These are phyloP conservation scores for Paxillus rubicundulus DNA, from an alignment of 768 basidiomycete species.

Conservation along the genomic window DNA sequence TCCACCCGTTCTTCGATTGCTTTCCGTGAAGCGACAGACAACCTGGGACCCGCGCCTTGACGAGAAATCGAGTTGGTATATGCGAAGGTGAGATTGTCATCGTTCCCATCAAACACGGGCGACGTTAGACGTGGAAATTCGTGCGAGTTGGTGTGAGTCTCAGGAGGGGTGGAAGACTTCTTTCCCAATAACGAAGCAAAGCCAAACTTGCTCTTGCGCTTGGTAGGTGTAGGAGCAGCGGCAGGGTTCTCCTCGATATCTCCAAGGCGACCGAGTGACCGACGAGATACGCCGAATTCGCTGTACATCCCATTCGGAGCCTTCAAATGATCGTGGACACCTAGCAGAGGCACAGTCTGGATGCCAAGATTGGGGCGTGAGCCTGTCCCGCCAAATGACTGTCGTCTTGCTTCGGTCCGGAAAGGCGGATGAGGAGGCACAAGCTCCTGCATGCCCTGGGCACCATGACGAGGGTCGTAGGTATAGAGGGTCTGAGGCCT, in stretches of 20 bases:
- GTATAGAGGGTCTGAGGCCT: slow-evolving; percentile 68
- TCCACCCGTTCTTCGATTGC: slow-evolving; percentile 76
- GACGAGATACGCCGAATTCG: slow-evolving; percentile 70
- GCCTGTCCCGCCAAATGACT: slow-evolving; percentile 71
- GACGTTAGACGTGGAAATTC: slow-evolving; percentile 49
- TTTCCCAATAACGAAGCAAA: slow-evolving; percentile 66
- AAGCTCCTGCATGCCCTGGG: slow-evolving; percentile 45
- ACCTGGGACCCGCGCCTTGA: slow-evolving; percentile 51
- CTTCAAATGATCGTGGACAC: slow-evolving; percentile 35
- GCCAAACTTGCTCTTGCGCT: slow-evolving; percentile 75
- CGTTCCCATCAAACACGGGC: slow-evolving; percentile 46
- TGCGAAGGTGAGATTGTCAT: slow-evolving; percentile 44
- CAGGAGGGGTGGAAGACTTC: slow-evolving; percentile 32
- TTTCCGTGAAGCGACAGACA: slow-evolving; percentile 67
- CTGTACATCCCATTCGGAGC: slow-evolving; percentile 49
- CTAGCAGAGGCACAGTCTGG: slow-evolving; percentile 48
- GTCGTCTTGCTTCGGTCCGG: slow-evolving; percentile 60
- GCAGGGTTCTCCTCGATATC: slow-evolving; percentile 30
- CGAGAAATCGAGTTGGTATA: slow-evolving; percentile 52
- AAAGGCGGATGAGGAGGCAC: slow-evolving; percentile 64
- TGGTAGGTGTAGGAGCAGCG: slow-evolving; percentile 39
- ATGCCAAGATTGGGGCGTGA: slow-evolving; percentile 52
- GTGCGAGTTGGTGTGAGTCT: slow-evolving; percentile 37
- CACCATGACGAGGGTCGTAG: slow-evolving; percentile 54
- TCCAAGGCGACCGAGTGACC: slow-evolving; percentile 46